Evolutionary conservation across 768 basidiomycete genomes (phyloP).

Genomic region (Lentinula boryana): DNA sequence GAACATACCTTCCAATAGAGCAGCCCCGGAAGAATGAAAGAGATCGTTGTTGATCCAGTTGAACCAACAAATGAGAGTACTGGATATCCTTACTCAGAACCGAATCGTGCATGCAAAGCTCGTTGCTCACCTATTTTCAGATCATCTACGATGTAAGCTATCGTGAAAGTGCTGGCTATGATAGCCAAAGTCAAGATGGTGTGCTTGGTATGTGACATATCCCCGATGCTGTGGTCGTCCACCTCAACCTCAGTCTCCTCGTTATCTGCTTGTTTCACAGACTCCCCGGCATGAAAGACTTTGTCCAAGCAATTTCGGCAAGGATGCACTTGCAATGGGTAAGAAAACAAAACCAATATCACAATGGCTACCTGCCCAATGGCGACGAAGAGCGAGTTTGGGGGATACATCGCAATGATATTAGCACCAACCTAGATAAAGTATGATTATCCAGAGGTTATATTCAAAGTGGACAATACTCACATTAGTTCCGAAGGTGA

Average conservation of each 20-base stretch:
- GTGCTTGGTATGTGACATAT: constrained; percentile 69
- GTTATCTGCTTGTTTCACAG: constrained; percentile 32
- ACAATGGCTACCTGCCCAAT: constrained; percentile 92
- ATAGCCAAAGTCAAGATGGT: constrained; percentile 62
- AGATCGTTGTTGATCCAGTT: constrained; percentile 94
- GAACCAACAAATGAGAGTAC: constrained; percentile 96
- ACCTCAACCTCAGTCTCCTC: constrained; percentile 30
- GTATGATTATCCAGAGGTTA: constrained; percentile 3
- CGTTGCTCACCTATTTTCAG: constrained; percentile 60
- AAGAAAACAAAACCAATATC: constrained; percentile 83
- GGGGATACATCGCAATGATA: constrained; percentile 92
- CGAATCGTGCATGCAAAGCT: neutral
- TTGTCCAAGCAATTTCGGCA: constrained; percentile 91
- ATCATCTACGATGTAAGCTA: constrained; percentile 76
- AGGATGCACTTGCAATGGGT: constrained; percentile 92
- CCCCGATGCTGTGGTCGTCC: constrained; percentile 49
- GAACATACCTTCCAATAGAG: constrained; percentile 82
- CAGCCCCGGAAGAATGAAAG: constrained; percentile 90
- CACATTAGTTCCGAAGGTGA: constrained; percentile 88
- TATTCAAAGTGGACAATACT: constrained; percentile 10
- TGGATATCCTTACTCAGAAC: constrained; percentile 20
- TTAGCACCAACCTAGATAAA: constrained; percentile 71
- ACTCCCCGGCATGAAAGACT: constrained; percentile 51
- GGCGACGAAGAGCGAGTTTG: constrained; percentile 88
- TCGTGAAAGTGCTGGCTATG: constrained; percentile 55